Conservation (phyloP, 73 alveolate species). For the Paramecium caudatum region DNA sequence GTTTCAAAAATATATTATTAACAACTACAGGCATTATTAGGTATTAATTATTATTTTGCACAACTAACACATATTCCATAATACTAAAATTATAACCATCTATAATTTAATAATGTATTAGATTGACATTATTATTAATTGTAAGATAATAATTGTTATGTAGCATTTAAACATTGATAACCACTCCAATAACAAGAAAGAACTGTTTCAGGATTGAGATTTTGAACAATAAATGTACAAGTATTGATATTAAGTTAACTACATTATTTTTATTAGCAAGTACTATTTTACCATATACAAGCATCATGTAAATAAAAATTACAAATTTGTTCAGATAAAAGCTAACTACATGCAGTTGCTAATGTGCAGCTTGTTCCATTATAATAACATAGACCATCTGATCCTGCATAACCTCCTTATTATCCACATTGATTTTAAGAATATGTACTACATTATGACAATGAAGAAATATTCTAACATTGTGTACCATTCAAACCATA, state of each 20-base stretch:
- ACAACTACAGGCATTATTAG: not conserved
- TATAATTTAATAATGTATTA: conserved; percentile 16
- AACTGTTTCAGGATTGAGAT: not conserved
- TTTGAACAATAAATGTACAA: not conserved
- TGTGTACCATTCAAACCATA: not conserved
- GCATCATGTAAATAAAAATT: not conserved
- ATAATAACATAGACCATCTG: not conserved
- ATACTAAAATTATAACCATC: not conserved
- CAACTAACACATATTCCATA: conserved; percentile 25
- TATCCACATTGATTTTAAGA: not conserved
- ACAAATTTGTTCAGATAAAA: not conserved
- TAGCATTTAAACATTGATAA: not conserved
- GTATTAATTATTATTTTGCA: not conserved
- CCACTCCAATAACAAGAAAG: not conserved
- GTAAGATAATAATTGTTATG: not conserved
- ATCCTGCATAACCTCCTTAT: conserved; percentile 10
- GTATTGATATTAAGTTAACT: not conserved
- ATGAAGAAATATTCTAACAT: not conserved
- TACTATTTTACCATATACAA: not conserved
- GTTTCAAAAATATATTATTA: not conserved
- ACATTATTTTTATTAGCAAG: not conserved
- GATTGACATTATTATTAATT: not conserved
- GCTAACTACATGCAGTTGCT: not conserved
- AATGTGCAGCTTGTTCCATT: not conserved
- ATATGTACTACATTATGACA: not conserved